Base-by-base conservation (phyloP, 2,329 filamentous ascomycete genomes). In the Cytospora paraplurivora region DNA sequence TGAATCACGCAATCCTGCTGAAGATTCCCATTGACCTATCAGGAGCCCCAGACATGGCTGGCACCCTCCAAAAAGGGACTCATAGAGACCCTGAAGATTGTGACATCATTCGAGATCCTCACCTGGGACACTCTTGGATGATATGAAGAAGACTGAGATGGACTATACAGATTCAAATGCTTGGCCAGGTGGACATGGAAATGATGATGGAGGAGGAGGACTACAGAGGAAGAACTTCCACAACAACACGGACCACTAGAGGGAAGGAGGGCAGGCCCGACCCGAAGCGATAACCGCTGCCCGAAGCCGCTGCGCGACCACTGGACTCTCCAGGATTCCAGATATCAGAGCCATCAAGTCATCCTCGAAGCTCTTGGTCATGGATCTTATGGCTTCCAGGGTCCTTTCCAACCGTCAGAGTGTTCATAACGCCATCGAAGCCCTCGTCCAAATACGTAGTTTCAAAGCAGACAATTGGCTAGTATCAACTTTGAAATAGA, bases 11-110 rank as follows among this genome's bases (percentile, higher is more conserved):
- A 38, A 59, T 65, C 33, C 13, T 10, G n/a, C 19, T 17, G 50
- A 38, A 21, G n/a, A 19, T 13, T 35, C 51, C 59, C 56, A 62
- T 63, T 65, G 60, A 27, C 63, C 63, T 62, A 65, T 62, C 55
- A 41, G 51, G 19, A 41, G 19, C 27, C n/a, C 55, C 15, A 13
- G 8, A 13, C 17, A 41, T 17, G 34, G 50, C 49, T 19, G 51
- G 49, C 44, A 19, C 12, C 32, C 33, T 55, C 49, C n/a, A 49
- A 41, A 55, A 19, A 32, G 56, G 63, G 8, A 47, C 37, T 50
- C 13, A 17, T 37, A n/a, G 12, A 53, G 52, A 32, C 4, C 27
- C 27, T 2, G 27, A 4, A 27, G 2, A 27, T 27, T 35, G 55
- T 65, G 63, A 63, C 63, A 65, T 65, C 63, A 65, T 55, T 21